phyloP scores from a whole-genome alignment of 306 rosid species.

The Sesbania bispinosa region DNA sequence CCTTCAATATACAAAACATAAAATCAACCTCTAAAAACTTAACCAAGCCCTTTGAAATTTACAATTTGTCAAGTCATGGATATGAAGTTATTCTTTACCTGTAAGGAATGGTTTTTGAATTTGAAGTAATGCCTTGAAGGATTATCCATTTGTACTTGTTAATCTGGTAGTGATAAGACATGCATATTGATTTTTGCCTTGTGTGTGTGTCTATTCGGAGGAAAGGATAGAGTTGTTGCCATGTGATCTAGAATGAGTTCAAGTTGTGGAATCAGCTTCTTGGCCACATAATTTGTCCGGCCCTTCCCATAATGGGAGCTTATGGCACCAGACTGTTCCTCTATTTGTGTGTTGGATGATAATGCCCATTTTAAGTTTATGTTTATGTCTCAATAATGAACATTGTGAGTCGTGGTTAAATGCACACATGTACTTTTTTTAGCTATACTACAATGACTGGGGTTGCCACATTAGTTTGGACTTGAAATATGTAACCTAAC shows the following conservation, averaged over 20 bases:
- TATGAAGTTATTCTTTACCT: neutral
- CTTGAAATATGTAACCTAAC: neutral
- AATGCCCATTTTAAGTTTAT: neutral
- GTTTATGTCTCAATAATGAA: neutral
- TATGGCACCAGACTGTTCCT: neutral
- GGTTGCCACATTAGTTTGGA: neutral
- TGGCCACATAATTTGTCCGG: neutral
- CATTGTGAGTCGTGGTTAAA: neutral
- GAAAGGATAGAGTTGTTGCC: neutral
- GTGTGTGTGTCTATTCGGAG: too few species aligned
- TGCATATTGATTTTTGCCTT: neutral
- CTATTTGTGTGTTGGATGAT: neutral
- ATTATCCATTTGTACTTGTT: too few species aligned
- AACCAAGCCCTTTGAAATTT: neutral
- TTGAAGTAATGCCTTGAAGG: neutral
- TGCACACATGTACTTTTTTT: neutral
- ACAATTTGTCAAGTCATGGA: neutral
- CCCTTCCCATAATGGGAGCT: neutral
- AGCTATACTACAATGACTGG: neutral
- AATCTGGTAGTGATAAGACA: too few species aligned
- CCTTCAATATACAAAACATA: neutral
- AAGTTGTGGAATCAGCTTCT: neutral
- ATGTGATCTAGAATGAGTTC: neutral
- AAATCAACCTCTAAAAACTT: neutral
- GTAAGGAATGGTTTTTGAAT: neutral